Base-by-base conservation (phyloP, 495 filamentous ascomycete genomes). In the Penicillium bovifimosum region DNA sequence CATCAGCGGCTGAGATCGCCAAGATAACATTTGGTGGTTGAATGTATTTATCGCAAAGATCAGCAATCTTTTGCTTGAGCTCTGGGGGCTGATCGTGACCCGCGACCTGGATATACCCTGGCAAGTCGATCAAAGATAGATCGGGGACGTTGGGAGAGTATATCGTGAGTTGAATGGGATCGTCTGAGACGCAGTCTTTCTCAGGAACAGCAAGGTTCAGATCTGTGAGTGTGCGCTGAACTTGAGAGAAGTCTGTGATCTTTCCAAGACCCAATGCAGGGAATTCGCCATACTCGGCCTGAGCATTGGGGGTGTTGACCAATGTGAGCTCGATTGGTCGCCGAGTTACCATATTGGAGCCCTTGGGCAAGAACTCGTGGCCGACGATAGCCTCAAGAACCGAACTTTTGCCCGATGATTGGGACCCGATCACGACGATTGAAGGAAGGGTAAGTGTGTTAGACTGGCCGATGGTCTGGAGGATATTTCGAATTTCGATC, bases 21-120 rank as follows among this genome's bases (percentile, higher is more conserved):
- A 99, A 74, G 52, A 99, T 96, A 55, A 99, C 85, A 62, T 99
- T 99, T 5, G 93, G 93, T 6, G 91, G 71, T 64, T 95, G 88
- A 51, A 99, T 97, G 62, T 97, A 99, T 75, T 93, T 96, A 65
- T 99, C 95, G 62, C 93, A 99, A 20, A 99, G 84, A 59, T 96
- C 91, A 7, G 86, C 80, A 61, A 99, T 99, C 76, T 95, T 96
- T 64, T 90, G 83, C 70, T 97, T 97, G 55, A 99, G 73, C 69
- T 96, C 89, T 11, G 83, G 70, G 0, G 93, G 93, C 55, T 99
- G 93, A 64, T 96, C 91, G 40, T 86, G 79, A 8, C 91, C 90
- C 31, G 87, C 85, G 39, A 99, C 89, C 63, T 97, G 93, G 43
- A 99, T 97, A 58, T 99, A 99, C 0, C 93, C 93, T 2, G 93